Conservation (phyloP, 495 filamentous ascomycete species). For the Neurospora cerealis region DNA sequence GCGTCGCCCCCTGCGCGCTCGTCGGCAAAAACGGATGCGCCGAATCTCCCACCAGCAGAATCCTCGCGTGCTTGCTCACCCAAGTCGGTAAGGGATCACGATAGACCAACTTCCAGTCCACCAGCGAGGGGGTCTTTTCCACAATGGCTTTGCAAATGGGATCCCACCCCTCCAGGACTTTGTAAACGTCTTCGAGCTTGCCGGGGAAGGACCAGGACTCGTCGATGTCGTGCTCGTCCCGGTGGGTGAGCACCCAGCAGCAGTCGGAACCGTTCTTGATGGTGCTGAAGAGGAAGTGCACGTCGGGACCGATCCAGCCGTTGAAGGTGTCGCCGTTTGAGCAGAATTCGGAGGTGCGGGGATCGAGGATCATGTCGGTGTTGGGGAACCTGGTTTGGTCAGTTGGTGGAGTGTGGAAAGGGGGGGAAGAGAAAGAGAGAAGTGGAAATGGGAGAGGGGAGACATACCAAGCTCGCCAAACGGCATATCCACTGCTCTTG, state of each 20-base stretch:
- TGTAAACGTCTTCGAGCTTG: constrained; percentile 45
- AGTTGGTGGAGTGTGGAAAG: no score
- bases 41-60: constrained; percentile 50
- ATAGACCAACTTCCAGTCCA: constrained; percentile 62
- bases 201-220: constrained; percentile 54
- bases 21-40: constrained; percentile 59
- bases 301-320: constrained; percentile 48
- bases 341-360: constrained; percentile 48
- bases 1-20: constrained; percentile 51
- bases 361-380: constrained; percentile 49
- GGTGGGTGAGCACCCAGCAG: constrained; percentile 56
- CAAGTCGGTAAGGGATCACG: constrained; percentile 53
- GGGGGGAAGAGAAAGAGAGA: no score
- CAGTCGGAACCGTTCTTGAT: constrained; percentile 52
- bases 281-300: constrained; percentile 50
- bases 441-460: no score
- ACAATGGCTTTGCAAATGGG: constrained; percentile 47
- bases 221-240: constrained; percentile 47
- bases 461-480: constrained; percentile 47
- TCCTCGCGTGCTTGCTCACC: constrained; percentile 47
- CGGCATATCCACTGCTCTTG: constrained; percentile 48
- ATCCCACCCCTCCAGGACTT: constrained; percentile 54
- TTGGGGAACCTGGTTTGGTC: constrained; percentile 48
- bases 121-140: constrained; percentile 48
- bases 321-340: constrained; percentile 54